Conservation (phyloP, 2,329 filamentous ascomycete species). For the Grosmannia huntii region DNA sequence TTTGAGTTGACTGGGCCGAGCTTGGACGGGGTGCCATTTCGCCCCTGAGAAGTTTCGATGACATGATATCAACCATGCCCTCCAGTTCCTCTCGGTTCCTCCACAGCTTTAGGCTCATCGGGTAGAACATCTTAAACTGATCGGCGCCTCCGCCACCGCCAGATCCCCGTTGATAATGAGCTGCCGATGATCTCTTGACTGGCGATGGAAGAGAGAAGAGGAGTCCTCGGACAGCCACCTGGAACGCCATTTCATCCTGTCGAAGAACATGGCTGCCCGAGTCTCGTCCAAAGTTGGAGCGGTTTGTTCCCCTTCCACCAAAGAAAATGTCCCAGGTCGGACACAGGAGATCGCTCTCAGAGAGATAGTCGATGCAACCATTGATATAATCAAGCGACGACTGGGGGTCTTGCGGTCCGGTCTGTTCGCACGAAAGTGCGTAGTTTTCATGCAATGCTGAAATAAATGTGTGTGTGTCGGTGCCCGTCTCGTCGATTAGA, state of each 20-base stretch:
- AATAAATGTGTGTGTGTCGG: slow-evolving; percentile 52
- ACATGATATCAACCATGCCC: slow-evolving; percentile 57
- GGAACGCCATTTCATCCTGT: slow-evolving; percentile 90
- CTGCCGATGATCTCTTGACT: slow-evolving; percentile 58
- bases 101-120: slow-evolving; percentile 74
- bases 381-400: slow-evolving; percentile 67
- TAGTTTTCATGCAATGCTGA: slow-evolving; percentile 58
- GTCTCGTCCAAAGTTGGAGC: slow-evolving; percentile 33
- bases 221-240: slow-evolving; percentile 76
- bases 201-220: slow-evolving; percentile 76
- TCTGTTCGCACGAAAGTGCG: slow-evolving; percentile 61
- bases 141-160: slow-evolving; percentile 37
- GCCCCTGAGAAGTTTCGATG: slow-evolving; percentile 45
- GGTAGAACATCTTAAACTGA: slow-evolving; percentile 85
- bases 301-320: slow-evolving; percentile 32
- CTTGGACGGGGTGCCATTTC: slow-evolving; percentile 35
- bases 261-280: slow-evolving; percentile 61
- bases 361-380: slow-evolving; percentile 75
- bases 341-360: slow-evolving; percentile 75
- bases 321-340: slow-evolving; percentile 60
- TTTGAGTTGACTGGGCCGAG: slow-evolving; percentile 17
- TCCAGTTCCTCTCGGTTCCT: slow-evolving; percentile 71
- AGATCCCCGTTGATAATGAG: slow-evolving; percentile 18
- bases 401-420: slow-evolving; percentile 32
- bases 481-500: slow-evolving; percentile 86